Base-by-base conservation (phyloP, 2,329 filamentous ascomycete species). In the Talaromyces sp. region DNA sequence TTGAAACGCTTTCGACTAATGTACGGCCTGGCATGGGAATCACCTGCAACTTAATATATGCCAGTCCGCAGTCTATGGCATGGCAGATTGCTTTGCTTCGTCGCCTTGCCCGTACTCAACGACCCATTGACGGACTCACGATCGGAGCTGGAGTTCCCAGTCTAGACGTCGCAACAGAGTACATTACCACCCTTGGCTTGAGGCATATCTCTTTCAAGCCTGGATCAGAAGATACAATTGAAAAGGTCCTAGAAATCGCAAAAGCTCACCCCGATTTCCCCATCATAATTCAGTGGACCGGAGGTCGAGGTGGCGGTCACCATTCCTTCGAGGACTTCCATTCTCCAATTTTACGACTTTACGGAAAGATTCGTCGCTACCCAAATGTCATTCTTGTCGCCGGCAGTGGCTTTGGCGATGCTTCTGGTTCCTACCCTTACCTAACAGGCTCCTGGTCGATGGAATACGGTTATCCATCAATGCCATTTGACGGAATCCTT, bases 251-350 rank as follows among this genome's bases (percentile, higher is more conserved):
- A 78, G 94, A 95, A 78, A 93, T 97, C 72, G 93, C 93, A 68
- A 95, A 91, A 79, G 91, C 91, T 19, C 94, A 97, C 76, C 92
- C 93, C 1, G 89, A 86, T 31, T 97, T 97, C 84, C 93, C 93
- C 16, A 87, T 97, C 60, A 87, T 97, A 60, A 82, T 97, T 67
- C 93, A 97, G 79, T 97, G 93, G 93, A 97, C 93, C 66, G 93
- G 93, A 75, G 93, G 93, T 39, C 90, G 93, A 79, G 93, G 92
- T 69, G 93, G 93, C 81, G 93, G 93, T 63, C 93, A 97, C 77
- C 93, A 97, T 81, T 96, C 92, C 0, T 96, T 89, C 67, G 93
- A 97, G 76, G 93, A 97, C 77, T 97, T 97, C 84, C 93, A 97
- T 78, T 88, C 93, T 73, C 93, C 93, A 3, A 89, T 97, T 45